These are phyloP conservation scores for Penicillium verrucosum DNA, from an alignment of 2,329 filamentous ascomycete species.

Conservation along the genomic window DNA sequence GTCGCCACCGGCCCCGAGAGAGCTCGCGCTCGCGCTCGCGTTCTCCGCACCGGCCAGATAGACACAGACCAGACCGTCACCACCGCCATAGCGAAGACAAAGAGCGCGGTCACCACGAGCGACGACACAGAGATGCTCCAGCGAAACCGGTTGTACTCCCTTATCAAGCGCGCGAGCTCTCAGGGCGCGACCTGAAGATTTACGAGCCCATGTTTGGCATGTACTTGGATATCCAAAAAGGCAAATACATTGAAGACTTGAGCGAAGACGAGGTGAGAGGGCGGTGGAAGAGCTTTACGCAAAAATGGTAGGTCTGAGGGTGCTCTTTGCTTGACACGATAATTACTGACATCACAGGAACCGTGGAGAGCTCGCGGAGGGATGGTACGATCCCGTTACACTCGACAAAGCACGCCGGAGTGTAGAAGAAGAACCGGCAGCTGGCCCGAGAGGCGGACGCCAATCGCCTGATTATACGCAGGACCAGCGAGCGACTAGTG, in stretches of 20 bases:
- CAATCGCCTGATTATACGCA: constrained; percentile 26
- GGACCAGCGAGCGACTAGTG: constrained; percentile 11
- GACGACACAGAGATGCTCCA: constrained; percentile 11
- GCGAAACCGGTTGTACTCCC: constrained; percentile 53
- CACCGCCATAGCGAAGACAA: constrained; percentile 37
- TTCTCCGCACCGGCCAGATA: constrained; percentile 35
- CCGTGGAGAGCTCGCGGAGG: constrained; percentile 75
- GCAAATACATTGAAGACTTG: constrained; percentile 64
- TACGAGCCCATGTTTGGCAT: constrained; percentile 74
- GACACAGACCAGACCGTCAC: constrained; percentile 34
- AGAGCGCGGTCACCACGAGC: constrained; percentile 20
- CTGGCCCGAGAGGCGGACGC: not conserved
- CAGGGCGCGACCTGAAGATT: constrained; percentile 63
- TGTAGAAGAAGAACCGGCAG: constrained; percentile 11
- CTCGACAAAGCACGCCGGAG: constrained; percentile 52
- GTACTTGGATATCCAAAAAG: constrained; percentile 87
- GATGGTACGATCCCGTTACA: constrained; percentile 86
- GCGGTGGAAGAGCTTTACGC: constrained; percentile 88
- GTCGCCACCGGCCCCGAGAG: constrained; percentile 20
- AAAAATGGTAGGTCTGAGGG: constrained; percentile 66
- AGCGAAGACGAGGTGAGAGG: constrained; percentile 73
- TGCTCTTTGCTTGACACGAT: constrained; percentile 2
- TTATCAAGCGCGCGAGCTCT: constrained; percentile 62
- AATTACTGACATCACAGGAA: constrained; percentile 63
- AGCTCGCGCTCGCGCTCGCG: constrained; percentile 38